Evolutionary conservation across 768 basidiomycete species (phyloP).

Genomic region (Suillus variegatus): DNA sequence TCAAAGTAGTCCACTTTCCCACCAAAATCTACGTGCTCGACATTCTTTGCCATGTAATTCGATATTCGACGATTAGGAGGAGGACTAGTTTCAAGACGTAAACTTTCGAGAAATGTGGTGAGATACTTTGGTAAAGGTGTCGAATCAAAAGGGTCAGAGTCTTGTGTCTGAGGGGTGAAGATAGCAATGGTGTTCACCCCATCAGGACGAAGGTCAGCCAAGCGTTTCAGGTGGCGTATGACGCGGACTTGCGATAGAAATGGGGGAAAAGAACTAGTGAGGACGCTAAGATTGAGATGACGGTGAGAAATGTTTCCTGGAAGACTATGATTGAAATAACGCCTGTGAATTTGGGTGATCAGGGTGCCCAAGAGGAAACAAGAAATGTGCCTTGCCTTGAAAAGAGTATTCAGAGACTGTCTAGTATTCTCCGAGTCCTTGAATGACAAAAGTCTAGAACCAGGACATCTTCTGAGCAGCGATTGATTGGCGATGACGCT

Average conservation of each 20-base stretch:
- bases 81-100: slow-evolving; percentile 33
- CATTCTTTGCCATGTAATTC: slow-evolving; percentile 60
- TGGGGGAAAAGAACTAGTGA: slow-evolving; percentile 9
- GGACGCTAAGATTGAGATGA: slow-evolving; percentile 24
- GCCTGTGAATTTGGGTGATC: slow-evolving; percentile 22
- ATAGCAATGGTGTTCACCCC: slow-evolving; percentile 23
- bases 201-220: slow-evolving; percentile 1
- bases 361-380: slow-evolving; percentile 4
- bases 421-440: no score
- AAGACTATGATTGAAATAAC: slow-evolving; percentile 7
- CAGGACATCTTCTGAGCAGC: no score
- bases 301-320: slow-evolving; percentile 14
- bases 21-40: slow-evolving; percentile 74
- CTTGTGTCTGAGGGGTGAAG: slow-evolving; percentile 25
- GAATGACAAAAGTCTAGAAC: no score
- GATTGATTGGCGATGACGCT: no score
- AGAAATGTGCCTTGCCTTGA: no score
- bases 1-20: slow-evolving; percentile 71
- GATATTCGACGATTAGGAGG: slow-evolving; percentile 36
- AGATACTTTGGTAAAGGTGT: slow-evolving; percentile 30
- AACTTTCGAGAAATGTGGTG: slow-evolving; percentile 27
- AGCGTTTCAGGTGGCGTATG: background rate
- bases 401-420: no score
- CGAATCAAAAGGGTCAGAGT: slow-evolving; percentile 22
- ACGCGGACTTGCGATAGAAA: slow-evolving; percentile 13